Conservation (phyloP, 2,329 filamentous ascomycete species). For the Sporothrix mexicana region DNA sequence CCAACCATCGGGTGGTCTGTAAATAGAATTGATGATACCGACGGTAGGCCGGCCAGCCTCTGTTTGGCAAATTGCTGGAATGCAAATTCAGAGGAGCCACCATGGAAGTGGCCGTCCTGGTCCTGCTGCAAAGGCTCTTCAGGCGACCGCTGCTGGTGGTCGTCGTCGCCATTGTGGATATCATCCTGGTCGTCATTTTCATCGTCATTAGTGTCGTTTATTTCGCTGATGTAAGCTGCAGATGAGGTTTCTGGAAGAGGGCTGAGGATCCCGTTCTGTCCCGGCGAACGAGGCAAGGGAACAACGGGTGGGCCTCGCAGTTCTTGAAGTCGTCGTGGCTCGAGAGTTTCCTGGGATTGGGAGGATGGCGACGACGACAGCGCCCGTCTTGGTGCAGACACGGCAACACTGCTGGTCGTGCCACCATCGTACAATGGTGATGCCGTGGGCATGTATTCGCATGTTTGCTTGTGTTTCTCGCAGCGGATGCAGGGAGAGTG, state of each 20-base stretch:
- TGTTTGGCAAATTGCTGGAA: background rate
- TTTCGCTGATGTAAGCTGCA: background rate
- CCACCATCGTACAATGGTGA: background rate
- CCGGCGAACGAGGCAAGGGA: no score
- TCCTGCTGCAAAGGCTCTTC: background rate
- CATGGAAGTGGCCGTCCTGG: constrained; percentile 5
- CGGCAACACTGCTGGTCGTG: no score
- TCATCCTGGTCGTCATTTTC: background rate
- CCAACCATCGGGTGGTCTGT: background rate
- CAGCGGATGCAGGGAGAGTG: background rate
- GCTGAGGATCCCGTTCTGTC: no score
- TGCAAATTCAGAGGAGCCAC: background rate
- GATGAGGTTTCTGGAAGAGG: background rate
- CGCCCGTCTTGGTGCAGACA: no score
- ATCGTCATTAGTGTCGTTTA: background rate
- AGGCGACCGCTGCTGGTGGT: background rate
- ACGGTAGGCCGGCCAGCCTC: background rate
- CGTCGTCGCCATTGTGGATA: no score
- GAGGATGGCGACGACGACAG: background rate
- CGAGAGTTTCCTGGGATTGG: background rate
- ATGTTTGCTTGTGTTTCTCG: background rate
- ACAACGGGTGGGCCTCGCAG: no score
- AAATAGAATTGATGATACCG: background rate
- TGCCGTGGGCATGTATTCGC: constrained; percentile 3
- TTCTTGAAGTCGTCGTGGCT: no score